phyloP scores from a whole-genome alignment of 192 early-diverging fungal genomes.

The Helicostylum pulchrum region DNA sequence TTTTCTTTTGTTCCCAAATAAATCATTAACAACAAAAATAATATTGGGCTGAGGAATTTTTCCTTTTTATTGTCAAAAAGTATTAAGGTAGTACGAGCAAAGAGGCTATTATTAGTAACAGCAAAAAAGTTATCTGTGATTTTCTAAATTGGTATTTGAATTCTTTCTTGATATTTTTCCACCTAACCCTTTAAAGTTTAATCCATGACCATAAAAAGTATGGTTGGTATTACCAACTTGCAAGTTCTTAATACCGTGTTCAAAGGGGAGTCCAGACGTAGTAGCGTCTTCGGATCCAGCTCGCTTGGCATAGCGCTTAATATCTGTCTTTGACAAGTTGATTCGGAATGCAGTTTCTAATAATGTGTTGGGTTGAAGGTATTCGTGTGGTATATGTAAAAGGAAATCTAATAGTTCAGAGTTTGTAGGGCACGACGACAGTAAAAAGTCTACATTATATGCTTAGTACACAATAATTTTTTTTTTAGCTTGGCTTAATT shows the following conservation, averaged over 20 bases:
- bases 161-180: not conserved
- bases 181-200: not conserved
- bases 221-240: constrained; percentile 15
- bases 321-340: constrained; percentile 57
- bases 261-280: constrained; percentile 27
- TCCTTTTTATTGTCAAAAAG: not conserved
- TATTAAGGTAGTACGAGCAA: not conserved
- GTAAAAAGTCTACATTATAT: constrained; percentile 48
- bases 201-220: not conserved
- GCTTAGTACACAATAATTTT: not conserved
- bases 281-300: constrained; percentile 20
- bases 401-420: constrained; percentile 74
- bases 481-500: not conserved
- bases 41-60: not conserved
- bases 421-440: constrained; percentile 72
- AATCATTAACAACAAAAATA: not conserved
- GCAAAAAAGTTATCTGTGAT: too few relatives aligned
- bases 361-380: constrained; percentile 57
- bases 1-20: not conserved
- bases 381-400: constrained; percentile 74
- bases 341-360: constrained; percentile 69
- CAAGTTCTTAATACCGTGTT: constrained; percentile 33
- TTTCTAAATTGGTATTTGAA: not conserved
- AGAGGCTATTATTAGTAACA: not conserved
- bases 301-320: constrained; percentile 43